Evolutionary conservation across 179 eudicot species (phyloP), one percentile per base, ranked within the genome.

Genomic region (Drosera spatulata): DNA sequence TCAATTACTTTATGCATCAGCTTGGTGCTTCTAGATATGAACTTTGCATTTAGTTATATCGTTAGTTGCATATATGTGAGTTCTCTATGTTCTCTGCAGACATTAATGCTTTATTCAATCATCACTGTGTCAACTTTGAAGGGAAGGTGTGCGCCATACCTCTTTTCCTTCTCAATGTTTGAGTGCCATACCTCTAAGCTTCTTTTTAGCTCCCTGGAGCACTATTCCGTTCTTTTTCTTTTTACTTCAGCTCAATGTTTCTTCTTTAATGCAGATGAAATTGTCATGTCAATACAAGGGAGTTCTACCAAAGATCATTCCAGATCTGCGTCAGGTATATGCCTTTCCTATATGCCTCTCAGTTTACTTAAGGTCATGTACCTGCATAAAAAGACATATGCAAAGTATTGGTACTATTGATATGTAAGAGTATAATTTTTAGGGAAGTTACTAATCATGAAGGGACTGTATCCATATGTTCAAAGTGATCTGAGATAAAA

Each of bases 291-390:
- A 82, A 46, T 68, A 81, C 69, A 91, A 87, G 79, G 95, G 97
- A 60, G 85, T 94, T 59, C 90, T 94, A 55, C 86, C 96, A 13
- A 91, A 94, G 77, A 83, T 94, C 56, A 51, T 87, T 58, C 74
- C 80, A 72, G 83, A 64, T 79, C 88, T 79, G 63, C 78, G 82
- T 13, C 99, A 94, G 97, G 99, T 90, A 43, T 60, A 84, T 70
- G 14, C 43, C 51, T 50, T 56, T 56, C 14, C 41, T 40, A 45
- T 64, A n/a, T 48, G 43, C 9, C 40, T 53, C 56, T 7, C n/a
- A 38, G 39, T 4, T 50, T 11, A 7, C 14, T 2, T 52, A 52
- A 14, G 6, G 6, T 11, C 55, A 52, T 52, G 12, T 52, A 52
- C 14, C 53, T 10, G 4, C 53, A 52, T 14, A 2, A 52, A 6